phyloP scores from a whole-genome alignment of 768 basidiomycete species.

The Suillus brevipes region DNA sequence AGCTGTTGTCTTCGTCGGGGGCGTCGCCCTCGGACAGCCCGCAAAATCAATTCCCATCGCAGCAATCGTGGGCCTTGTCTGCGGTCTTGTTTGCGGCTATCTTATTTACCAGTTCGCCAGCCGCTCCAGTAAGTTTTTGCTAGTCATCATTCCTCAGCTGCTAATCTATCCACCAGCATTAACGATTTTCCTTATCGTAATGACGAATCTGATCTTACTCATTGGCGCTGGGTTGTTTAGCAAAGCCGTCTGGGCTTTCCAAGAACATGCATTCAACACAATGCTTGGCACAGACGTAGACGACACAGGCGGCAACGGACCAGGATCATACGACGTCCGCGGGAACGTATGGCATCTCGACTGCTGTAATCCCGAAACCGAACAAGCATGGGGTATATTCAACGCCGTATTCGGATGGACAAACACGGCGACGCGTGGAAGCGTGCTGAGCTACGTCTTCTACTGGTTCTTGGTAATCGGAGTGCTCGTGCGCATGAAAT shows the following conservation, averaged over 20 bases:
- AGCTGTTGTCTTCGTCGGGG: slow-evolving; percentile 91
- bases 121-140: slow-evolving; percentile 53
- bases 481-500: slow-evolving; percentile 68
- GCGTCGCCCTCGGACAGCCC: slow-evolving; percentile 82
- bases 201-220: slow-evolving; percentile 89
- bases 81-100: slow-evolving; percentile 72
- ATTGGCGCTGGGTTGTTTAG: slow-evolving; percentile 94
- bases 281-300: slow-evolving; percentile 76
- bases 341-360: slow-evolving; percentile 88
- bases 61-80: slow-evolving; percentile 79
- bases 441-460: slow-evolving; percentile 83
- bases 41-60: slow-evolving; percentile 90
- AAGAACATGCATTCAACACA: slow-evolving; percentile 63
- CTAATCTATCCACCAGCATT: slow-evolving; percentile 47
- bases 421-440: slow-evolving; percentile 80
- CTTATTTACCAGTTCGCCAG: slow-evolving; percentile 81
- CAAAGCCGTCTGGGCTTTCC: slow-evolving; percentile 70
- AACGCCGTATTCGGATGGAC: slow-evolving; percentile 86
- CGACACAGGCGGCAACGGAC: slow-evolving; percentile 68
- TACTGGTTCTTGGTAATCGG: slow-evolving; percentile 88
- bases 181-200: slow-evolving; percentile 83
- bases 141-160: no score
- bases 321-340: slow-evolving; percentile 79
- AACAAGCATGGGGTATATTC: slow-evolving; percentile 79
- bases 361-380: slow-evolving; percentile 69